Evolutionary conservation across 1,139 yeast genomes (phyloP).

Genomic region (Pichia sp.): DNA sequence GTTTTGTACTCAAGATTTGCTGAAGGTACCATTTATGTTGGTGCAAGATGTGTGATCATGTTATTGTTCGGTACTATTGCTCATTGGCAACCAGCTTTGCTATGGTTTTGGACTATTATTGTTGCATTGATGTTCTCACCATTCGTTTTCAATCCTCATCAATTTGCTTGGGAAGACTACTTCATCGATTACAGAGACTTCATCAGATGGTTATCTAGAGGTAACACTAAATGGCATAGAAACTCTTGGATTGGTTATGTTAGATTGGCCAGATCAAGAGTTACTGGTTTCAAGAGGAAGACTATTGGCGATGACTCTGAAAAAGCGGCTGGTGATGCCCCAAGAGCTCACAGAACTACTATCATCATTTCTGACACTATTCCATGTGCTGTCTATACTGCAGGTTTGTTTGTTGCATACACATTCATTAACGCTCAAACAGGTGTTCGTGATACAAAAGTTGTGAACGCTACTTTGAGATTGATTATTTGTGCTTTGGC

Average conservation of each 20-base stretch:
- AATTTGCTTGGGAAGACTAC: conserved; percentile 98
- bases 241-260: conserved; percentile 99
- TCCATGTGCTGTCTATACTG: conserved; percentile 82
- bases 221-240: conserved; percentile 98
- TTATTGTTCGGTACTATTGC: conserved; percentile 87
- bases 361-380: conserved; percentile 80
- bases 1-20: conserved; percentile 96
- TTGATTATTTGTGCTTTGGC: conserved; percentile 84
- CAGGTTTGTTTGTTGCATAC: conserved; percentile 86
- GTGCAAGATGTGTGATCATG: conserved; percentile 87
- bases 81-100: conserved; percentile 94
- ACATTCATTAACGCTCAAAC: conserved; percentile 95
- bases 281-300: conserved; percentile 97
- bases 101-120: conserved; percentile 98
- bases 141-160: conserved; percentile 95
- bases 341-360: conserved; percentile 91
- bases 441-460: conserved; percentile 64
- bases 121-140: conserved; percentile 91
- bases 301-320: conserved; percentile 84
- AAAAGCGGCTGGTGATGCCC: conserved; percentile 89
- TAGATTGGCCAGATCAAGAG: conserved; percentile 91
- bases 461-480: conserved; percentile 81
- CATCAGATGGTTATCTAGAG: conserved; percentile 97
- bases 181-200: conserved; percentile 98
- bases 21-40: conserved; percentile 93